Evolutionary conservation across 495 filamentous ascomycete species (phyloP).

Genomic region (Margaritispora aquatica): DNA sequence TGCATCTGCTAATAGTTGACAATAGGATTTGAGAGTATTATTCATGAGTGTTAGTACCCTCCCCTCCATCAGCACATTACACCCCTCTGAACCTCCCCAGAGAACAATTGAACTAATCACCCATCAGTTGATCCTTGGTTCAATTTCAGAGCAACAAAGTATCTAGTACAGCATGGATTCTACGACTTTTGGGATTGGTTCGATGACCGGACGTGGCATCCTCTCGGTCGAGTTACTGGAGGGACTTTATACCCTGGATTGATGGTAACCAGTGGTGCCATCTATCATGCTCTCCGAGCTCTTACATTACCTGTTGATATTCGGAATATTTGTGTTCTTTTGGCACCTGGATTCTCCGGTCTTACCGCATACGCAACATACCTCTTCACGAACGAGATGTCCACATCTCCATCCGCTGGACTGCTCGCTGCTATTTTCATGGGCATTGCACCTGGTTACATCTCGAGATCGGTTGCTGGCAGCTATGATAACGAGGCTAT

Average conservation of each 20-base stretch:
- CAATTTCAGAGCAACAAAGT: constrained; percentile 98
- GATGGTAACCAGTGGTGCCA: constrained; percentile 97
- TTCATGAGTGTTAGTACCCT: constrained; percentile 85
- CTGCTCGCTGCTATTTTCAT: constrained; percentile 93
- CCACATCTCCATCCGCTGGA: constrained; percentile 82
- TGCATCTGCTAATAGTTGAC: constrained; percentile 9
- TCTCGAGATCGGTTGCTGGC: constrained; percentile 93
- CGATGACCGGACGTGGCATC: constrained; percentile 99
- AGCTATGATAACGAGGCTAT: constrained; percentile 99
- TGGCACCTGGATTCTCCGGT: constrained; percentile 93
- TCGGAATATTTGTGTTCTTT: constrained; percentile 95
- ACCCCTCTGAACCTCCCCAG: constrained; percentile 6
- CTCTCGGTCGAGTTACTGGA: constrained; percentile 95
- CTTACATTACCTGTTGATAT: constrained; percentile 96
- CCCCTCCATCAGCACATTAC: constrained; percentile 2
- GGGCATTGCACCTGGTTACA: constrained; percentile 97
- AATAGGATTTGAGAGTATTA: constrained; percentile 97
- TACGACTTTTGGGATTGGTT: constrained; percentile 99
- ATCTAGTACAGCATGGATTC: constrained; percentile 93
- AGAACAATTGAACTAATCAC: constrained; percentile 24
- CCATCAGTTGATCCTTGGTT: constrained; percentile 97
- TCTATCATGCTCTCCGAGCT: constrained; percentile 90
- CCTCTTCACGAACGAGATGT: constrained; percentile 95
- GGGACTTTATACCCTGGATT: constrained; percentile 97
- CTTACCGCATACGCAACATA: constrained; percentile 92